Conservation (phyloP, 257 asterid species). For the Primulina huaijiensis region DNA sequence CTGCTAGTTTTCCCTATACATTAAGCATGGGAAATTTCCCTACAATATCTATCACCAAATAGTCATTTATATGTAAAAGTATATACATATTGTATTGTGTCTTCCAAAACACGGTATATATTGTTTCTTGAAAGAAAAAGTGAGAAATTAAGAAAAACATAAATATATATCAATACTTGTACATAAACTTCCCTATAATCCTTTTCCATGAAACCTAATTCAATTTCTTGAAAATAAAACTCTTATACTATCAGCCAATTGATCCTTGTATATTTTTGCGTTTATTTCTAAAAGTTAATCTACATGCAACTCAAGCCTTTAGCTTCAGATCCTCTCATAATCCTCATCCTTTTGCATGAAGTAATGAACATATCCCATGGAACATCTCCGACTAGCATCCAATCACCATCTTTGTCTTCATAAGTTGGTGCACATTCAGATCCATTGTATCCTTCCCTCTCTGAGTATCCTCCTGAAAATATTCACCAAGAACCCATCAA, state of each 20-base stretch:
- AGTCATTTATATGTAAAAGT: too few species aligned
- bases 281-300: neutral
- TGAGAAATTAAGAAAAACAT: neutral
- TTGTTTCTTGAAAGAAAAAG: neutral
- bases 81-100: neutral
- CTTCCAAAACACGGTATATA: neutral
- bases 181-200: constrained; percentile 16
- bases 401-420: constrained; percentile 95
- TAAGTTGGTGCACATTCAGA: constrained; percentile 75
- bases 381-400: constrained; percentile 97
- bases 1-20: too few species aligned
- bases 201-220: neutral
- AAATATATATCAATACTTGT: constrained; percentile 24
- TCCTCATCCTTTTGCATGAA: constrained; percentile 76
- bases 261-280: neutral
- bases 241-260: constrained; percentile 9
- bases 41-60: too few species aligned
- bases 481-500: neutral
- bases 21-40: too few species aligned
- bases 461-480: constrained; percentile 53
- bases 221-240: constrained; percentile 6
- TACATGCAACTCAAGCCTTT: constrained; percentile 51
- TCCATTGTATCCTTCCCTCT: constrained; percentile 76
- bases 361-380: constrained; percentile 90
- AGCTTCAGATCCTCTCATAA: constrained; percentile 79